phyloP scores from a whole-genome alignment of 441 rosid species.

The Populus hybrid region DNA sequence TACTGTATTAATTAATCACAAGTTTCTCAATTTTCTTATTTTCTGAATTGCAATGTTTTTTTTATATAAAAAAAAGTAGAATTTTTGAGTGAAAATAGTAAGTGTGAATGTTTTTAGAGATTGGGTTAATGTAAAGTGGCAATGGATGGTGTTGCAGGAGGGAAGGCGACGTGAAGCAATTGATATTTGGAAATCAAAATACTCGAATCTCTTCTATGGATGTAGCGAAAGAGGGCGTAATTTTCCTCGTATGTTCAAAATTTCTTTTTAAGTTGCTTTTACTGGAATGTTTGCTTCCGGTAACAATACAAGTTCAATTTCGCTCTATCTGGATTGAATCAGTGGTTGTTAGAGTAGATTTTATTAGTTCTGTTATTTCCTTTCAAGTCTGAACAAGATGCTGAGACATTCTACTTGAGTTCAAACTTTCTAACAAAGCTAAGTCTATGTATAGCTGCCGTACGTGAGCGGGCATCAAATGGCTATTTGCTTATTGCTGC shows the following conservation, averaged over 20 bases:
- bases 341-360: not conserved
- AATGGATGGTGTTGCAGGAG: slow-evolving; percentile 34
- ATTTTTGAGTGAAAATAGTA: not conserved
- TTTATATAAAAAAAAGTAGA: not conserved
- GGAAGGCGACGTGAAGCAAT: slow-evolving; percentile 50
- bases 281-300: not conserved
- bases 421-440: slow-evolving; percentile 10
- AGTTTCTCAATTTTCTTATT: not conserved
- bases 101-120: not conserved
- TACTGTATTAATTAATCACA: slow-evolving; percentile 15
- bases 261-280: not conserved
- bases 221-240: slow-evolving; percentile 78
- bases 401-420: not conserved
- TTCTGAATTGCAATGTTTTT: not conserved
- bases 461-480: slow-evolving; percentile 56
- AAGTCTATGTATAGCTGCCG: slow-evolving; percentile 54
- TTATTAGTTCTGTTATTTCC: not conserved
- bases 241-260: slow-evolving; percentile 52
- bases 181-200: slow-evolving; percentile 87
- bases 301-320: not conserved
- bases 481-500: slow-evolving; percentile 90
- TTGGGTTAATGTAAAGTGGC: not conserved
- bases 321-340: not conserved
- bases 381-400: not conserved
- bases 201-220: slow-evolving; percentile 61